Evolutionary conservation across 768 basidiomycete genomes (phyloP).

Genomic region (Xerocomellus intermedius): DNA sequence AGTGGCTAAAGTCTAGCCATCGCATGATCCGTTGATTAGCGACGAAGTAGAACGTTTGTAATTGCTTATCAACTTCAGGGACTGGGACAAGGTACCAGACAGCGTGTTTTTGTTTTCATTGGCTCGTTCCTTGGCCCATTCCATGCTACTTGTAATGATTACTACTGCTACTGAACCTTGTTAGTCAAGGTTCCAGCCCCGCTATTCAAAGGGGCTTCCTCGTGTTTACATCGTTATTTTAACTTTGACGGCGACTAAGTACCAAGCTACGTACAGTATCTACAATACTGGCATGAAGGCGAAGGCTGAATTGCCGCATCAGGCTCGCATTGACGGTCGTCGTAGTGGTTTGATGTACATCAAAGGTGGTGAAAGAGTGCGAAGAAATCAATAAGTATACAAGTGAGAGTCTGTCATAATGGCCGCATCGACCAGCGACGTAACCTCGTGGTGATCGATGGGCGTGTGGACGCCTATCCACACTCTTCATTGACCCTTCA

Average conservation of each 20-base stretch:
- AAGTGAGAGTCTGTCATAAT: constrained; percentile 15
- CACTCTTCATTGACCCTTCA: constrained; percentile 19
- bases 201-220: constrained; percentile 21
- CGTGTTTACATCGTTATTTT: constrained; percentile 29
- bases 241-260: constrained; percentile 19
- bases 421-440: constrained; percentile 25
- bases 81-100: background rate
- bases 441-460: constrained; percentile 7
- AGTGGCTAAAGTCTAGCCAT: constrained; percentile 27
- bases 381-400: constrained; percentile 21
- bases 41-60: background rate
- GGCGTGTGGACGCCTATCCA: background rate
- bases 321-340: constrained; percentile 11
- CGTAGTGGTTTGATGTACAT: constrained; percentile 11
- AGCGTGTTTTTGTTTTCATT: constrained; percentile 20
- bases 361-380: constrained; percentile 4
- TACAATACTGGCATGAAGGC: constrained; percentile 7
- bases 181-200: constrained; percentile 25
- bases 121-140: constrained; percentile 9
- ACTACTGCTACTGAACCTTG: constrained; percentile 20
- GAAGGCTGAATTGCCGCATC: constrained; percentile 14
- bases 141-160: constrained; percentile 11
- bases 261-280: constrained; percentile 18
- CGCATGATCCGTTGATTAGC: constrained; percentile 11
- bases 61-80: constrained; percentile 10